Conservation (phyloP, 805 yeast genomes). For the Zygotorulaspora sp. region DNA sequence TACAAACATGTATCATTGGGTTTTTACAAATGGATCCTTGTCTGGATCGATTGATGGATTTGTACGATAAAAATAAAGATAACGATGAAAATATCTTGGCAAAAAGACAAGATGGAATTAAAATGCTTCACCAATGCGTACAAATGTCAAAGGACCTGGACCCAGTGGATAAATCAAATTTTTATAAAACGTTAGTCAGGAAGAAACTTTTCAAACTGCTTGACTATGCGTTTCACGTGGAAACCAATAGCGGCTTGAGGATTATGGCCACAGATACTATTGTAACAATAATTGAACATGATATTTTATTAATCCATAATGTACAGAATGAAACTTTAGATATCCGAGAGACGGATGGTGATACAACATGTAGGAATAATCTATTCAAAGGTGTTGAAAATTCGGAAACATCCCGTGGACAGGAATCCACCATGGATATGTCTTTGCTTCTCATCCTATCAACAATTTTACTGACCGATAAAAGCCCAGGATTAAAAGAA, state of each 20-base stretch:
- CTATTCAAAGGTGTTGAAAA: background rate
- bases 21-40: constrained; percentile 39
- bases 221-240: constrained; percentile 62
- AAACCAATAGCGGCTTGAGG: constrained; percentile 41
- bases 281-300: constrained; percentile 79
- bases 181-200: constrained; percentile 59
- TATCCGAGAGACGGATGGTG: constrained; percentile 2
- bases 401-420: background rate
- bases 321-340: constrained; percentile 22
- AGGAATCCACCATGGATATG: constrained; percentile 42
- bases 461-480: constrained; percentile 56
- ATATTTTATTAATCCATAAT: constrained; percentile 53
- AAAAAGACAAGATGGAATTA: constrained; percentile 63
- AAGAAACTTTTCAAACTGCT: constrained; percentile 68
- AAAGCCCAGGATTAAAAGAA: constrained; percentile 65
- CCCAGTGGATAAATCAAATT: constrained; percentile 56
- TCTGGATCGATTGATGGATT: constrained; percentile 51
- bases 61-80: constrained; percentile 40
- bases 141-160: constrained; percentile 67
- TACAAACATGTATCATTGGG: constrained; percentile 33
- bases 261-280: constrained; percentile 76
- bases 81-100: constrained; percentile 16
- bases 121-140: constrained; percentile 74
- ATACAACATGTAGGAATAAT: background rate
- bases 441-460: constrained; percentile 52